A percentile compares a stretch with the other conserved stretches of the same genome.
Conservation (phyloP, 1,284 basidiomycete species). For the Ceratobasidium sp. region DNA sequence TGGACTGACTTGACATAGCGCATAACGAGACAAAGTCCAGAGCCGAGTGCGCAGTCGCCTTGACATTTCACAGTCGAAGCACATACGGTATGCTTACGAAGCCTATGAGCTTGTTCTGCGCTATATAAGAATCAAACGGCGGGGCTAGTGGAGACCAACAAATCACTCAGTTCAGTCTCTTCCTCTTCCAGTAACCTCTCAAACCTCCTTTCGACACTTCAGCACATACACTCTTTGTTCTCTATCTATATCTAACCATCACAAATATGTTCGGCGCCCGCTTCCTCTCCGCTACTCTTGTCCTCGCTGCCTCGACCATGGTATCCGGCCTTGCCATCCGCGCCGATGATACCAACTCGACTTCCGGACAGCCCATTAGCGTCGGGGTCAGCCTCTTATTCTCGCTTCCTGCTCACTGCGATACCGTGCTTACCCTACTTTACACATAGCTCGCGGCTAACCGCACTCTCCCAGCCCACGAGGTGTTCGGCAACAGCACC, state of each 20-base stretch:
- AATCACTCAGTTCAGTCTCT: background rate
- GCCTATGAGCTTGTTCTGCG: background rate
- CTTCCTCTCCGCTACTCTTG: background rate
- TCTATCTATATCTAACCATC: background rate
- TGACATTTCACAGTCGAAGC: no score
- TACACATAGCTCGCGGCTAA: slow-evolving; percentile 30
- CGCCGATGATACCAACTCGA: slow-evolving; percentile 14
- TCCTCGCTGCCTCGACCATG: background rate
- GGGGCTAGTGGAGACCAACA: background rate
- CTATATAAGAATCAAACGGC: background rate
- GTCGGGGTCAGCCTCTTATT: background rate
- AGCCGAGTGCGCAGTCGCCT: no score
- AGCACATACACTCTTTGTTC: no score
- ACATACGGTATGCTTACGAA: background rate
- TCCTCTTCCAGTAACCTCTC: background rate
- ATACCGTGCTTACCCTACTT: background rate
- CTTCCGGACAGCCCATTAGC: background rate
- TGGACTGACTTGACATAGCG: no score
- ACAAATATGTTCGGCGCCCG: slow-evolving; percentile 8
- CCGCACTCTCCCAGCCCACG: slow-evolving; percentile 9
- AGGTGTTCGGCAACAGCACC: slow-evolving; percentile 25
- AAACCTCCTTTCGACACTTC: no score
- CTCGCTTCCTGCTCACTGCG: no score
- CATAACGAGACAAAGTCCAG: no score
- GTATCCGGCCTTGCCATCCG: background rate